A percentile compares a stretch with the other conserved stretches of the same genome.
Conservation (phyloP, 345 rosid species). For the Hevea brasiliensis region DNA sequence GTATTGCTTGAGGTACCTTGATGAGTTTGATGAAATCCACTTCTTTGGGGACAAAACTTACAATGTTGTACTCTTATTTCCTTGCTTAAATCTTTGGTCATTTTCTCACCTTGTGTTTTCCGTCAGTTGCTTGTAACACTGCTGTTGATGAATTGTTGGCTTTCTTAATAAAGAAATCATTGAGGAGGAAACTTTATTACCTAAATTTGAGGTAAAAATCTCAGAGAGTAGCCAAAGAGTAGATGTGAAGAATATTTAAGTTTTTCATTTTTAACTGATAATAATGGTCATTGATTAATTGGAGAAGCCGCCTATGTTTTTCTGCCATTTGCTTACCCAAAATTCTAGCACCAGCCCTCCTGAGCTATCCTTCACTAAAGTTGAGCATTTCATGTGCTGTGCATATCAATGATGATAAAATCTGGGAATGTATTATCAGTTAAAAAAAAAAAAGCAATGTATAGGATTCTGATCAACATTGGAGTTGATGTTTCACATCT, state of each 20-base stretch:
- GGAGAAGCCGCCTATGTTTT: background rate
- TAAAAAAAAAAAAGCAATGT: background rate
- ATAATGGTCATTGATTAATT: background rate
- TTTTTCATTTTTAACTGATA: background rate
- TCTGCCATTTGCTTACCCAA: background rate
- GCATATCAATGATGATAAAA: background rate
- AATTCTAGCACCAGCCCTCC: background rate
- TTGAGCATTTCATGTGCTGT: background rate
- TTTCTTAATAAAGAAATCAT: background rate
- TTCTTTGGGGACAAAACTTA: constrained; percentile 99
- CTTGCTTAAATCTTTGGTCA: background rate
- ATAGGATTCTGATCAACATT: background rate
- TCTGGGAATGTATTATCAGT: background rate
- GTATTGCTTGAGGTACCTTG: constrained; percentile 85
- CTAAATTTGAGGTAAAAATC: background rate
- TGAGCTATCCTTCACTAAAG: background rate
- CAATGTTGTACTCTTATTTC: constrained; percentile 51
- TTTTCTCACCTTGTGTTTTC: background rate
- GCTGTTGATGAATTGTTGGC: background rate
- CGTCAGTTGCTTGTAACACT: background rate
- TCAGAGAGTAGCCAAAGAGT: background rate
- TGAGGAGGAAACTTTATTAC: background rate
- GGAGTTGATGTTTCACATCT: background rate
- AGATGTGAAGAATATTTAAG: background rate
- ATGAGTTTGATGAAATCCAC: constrained; percentile 78